A percentile compares a stretch with the other conserved stretches of the same genome.
Evolutionary conservation across 2,329 filamentous ascomycete genomes (phyloP).

Genomic region (Trichoderma semiorbis): DNA sequence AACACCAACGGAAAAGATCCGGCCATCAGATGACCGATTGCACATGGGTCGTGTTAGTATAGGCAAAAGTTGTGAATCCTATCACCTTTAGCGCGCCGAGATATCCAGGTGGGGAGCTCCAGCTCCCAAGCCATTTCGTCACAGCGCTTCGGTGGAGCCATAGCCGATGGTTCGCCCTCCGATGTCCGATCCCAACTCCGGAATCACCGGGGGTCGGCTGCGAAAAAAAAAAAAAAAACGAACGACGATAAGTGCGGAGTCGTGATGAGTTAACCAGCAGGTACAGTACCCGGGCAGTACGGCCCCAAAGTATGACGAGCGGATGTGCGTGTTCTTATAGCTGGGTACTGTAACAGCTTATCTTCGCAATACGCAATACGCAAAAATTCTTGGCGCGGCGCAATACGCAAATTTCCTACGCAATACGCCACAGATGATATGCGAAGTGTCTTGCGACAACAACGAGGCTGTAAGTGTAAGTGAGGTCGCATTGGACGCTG

Average conservation of each 20-base stretch:
- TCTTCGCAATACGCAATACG: not conserved
- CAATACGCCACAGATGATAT: not conserved
- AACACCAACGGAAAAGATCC: not conserved
- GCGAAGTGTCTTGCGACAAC: not conserved
- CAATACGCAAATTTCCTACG: not conserved
- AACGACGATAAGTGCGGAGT: not conserved
- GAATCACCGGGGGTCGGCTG: constrained; percentile 2
- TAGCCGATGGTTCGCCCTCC: constrained; percentile 7
- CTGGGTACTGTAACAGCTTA: not conserved
- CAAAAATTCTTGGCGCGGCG: not conserved
- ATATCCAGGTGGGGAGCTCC: not conserved
- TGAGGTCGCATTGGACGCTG: not conserved
- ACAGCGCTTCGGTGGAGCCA: not conserved
- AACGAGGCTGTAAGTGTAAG: not conserved
- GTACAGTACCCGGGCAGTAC: not conserved
- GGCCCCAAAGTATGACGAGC: not conserved
- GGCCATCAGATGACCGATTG: not conserved
- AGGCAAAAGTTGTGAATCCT: not conserved
- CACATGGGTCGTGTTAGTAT: not conserved
- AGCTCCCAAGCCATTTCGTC: constrained; percentile 13
- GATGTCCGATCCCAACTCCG: constrained; percentile 7
- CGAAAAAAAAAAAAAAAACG: not conserved
- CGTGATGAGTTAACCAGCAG: not conserved
- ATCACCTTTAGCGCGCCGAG: not conserved
- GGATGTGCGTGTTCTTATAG: not conserved